These are phyloP conservation scores for Ramalina intermedia DNA, from an alignment of 495 filamentous ascomycete genomes.

Conservation along the genomic window DNA sequence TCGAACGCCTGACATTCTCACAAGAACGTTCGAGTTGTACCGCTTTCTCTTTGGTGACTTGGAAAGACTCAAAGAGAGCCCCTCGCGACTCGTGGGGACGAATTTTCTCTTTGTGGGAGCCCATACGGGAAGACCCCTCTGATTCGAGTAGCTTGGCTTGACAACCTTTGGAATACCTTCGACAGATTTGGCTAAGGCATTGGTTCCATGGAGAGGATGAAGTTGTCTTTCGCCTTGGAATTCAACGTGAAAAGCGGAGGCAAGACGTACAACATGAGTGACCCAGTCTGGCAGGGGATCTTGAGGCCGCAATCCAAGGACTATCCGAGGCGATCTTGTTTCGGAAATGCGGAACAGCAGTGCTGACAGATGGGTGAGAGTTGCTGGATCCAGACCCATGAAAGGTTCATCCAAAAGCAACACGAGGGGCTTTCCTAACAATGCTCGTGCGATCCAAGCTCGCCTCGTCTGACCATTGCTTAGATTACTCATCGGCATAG, in stretches of 20 bases:
- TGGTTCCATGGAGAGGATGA: no score
- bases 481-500: slow-evolving; percentile 71
- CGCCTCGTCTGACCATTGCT: slow-evolving; percentile 87
- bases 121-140: no score
- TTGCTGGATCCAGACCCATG: slow-evolving; percentile 87
- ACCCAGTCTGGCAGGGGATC: slow-evolving; percentile 83
- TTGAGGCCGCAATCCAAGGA: slow-evolving; percentile 69
- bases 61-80: not conserved
- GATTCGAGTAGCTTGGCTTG: no score
- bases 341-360: slow-evolving; percentile 52
- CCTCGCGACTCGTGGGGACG: slow-evolving; percentile 7
- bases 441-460: slow-evolving; percentile 72
- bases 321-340: slow-evolving; percentile 49
- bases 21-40: slow-evolving; percentile 42
- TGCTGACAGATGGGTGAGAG: slow-evolving; percentile 49
- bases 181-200: no score
- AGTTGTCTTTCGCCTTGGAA: slow-evolving; percentile 39
- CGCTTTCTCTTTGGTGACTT: not conserved
- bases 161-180: no score
- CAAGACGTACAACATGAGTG: slow-evolving; percentile 59
- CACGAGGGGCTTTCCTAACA: slow-evolving; percentile 65
- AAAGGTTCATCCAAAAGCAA: slow-evolving; percentile 88
- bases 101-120: no score
- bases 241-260: slow-evolving; percentile 41
- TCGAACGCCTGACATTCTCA: slow-evolving; percentile 73